A percentile compares a stretch with the other conserved stretches of the same genome.
phyloP scores from a whole-genome alignment of 257 asterid genomes.

The Orobanche coerulescens region DNA sequence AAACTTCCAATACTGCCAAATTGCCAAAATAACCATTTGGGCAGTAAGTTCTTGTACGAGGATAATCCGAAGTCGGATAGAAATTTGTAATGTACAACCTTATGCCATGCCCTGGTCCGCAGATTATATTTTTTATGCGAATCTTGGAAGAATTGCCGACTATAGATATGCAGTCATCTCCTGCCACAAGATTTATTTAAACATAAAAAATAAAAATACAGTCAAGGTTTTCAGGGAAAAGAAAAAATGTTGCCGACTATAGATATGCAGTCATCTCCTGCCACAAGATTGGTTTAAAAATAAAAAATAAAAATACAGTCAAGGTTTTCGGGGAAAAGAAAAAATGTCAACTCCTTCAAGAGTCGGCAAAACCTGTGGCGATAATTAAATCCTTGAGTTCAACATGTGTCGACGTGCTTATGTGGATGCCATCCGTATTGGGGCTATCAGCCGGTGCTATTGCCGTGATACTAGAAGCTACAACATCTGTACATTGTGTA shows the following conservation, averaged over 20 bases:
- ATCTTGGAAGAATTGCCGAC: slow-evolving; percentile 64
- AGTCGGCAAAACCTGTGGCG: slow-evolving; percentile 48
- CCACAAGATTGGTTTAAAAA: background rate
- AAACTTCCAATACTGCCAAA: slow-evolving; percentile 84
- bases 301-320: too few relatives aligned
- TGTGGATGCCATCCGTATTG: slow-evolving; percentile 84
- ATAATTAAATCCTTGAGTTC: slow-evolving; percentile 36
- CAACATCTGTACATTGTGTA: slow-evolving; percentile 36
- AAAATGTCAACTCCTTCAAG: slow-evolving; percentile 21
- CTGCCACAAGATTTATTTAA: slow-evolving; percentile 27
- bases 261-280: slow-evolving; percentile 94
- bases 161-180: slow-evolving; percentile 90
- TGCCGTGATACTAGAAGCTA: slow-evolving; percentile 36
- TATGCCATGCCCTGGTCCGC: slow-evolving; percentile 82
- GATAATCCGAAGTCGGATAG: background rate
- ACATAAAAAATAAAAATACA: too few relatives aligned
- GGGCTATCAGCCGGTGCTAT: slow-evolving; percentile 73
- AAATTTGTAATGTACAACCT: slow-evolving; percentile 36
- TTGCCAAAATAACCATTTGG: slow-evolving; percentile 9
- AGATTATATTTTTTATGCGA: slow-evolving; percentile 32
- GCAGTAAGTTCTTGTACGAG: background rate
- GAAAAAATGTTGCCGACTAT: slow-evolving; percentile 65
- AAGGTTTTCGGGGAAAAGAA: too few relatives aligned
- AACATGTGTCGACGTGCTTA: slow-evolving; percentile 52
- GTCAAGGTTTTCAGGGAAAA: too few relatives aligned